Base-by-base conservation (phyloP, 208 protist genomes). In the Wallacemonas sp. region DNA sequence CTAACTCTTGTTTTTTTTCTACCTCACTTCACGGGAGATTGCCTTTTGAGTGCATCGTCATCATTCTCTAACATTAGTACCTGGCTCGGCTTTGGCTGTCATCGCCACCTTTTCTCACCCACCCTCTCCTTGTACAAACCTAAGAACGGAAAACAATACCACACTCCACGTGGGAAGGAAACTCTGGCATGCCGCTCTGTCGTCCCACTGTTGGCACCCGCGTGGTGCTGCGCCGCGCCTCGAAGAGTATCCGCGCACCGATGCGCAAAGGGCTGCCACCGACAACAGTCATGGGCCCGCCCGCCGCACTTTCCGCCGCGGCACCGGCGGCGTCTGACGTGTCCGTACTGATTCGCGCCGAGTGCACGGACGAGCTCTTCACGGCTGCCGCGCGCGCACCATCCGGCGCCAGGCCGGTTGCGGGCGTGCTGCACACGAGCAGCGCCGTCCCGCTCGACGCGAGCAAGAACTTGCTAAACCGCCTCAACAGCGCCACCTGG, bases 401-500 rank as follows among this genome's bases (percentile, higher is more conserved):
- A 12, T 1, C 31, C 10, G 2, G 46, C 55, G 29, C 55, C 39
- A 14, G 52, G 28, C 1, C 3, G 46, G 11, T 3, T 11, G 45
- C 57, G 22, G 42, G 42, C 25, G 28, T 32, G 1, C 61, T 85
- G 14, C 57, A 72, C 66, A 45, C 45, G 32, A 67, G 50, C 25
- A 10, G 22, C 7, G 44, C 49, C 0, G 70, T 82, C 0, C 22
- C 67, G 2, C 33, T 32, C 10, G 38, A 68, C 20, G 45, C 77
- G 1, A 42, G 52, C 2, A 52, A 59, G 18, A 61, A 49, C 36
- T 31, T 87, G 2, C 39, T 87, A 7, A 76, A 87, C 59, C 52
- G 61, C 31, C 4, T 50, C 41, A 87, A 87, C 66, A 68, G 70
- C 20, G 52, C 77, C 3, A 18, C 82, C 16, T 87, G 81, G 81